Conservation (phyloP, 768 basidiomycete genomes). For the Paxillus involutus region DNA sequence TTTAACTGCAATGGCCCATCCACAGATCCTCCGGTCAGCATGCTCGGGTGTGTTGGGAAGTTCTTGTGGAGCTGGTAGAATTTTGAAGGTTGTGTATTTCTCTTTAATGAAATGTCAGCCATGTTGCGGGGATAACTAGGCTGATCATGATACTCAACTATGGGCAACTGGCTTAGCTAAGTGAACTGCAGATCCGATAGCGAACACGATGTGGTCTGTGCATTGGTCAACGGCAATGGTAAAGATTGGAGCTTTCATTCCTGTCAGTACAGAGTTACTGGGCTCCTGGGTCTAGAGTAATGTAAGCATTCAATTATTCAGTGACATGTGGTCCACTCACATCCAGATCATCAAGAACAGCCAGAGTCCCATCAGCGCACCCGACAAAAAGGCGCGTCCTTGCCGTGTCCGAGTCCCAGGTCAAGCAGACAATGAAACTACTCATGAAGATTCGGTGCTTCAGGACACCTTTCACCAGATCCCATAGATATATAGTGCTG, state of each 20-base stretch:
- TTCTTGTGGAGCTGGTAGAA: background rate
- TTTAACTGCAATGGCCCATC: background rate
- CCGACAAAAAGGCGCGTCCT: background rate
- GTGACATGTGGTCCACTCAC: background rate
- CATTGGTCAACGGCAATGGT: background rate
- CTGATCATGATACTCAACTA: background rate
- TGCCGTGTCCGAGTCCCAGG: background rate
- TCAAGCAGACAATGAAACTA: background rate
- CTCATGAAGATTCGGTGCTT: background rate
- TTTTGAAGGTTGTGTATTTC: constrained; percentile 2
- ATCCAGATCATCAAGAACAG: constrained; percentile 1
- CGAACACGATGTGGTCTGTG: background rate
- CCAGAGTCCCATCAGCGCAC: constrained; percentile 2
- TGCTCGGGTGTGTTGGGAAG: background rate
- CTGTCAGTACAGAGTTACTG: constrained; percentile 1
- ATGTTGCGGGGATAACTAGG: background rate
- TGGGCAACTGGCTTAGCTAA: constrained; percentile 1
- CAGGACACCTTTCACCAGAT: background rate
- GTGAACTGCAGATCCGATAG: constrained; percentile 3
- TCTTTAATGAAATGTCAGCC: background rate
- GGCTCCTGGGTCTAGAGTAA: background rate
- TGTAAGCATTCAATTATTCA: background rate
- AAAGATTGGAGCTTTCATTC: constrained; percentile 1
- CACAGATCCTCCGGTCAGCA: background rate
- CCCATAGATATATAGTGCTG: constrained; percentile 4